phyloP scores from a whole-genome alignment of 371 early-diverging fungal species.

The Apophysomyces sp. region DNA sequence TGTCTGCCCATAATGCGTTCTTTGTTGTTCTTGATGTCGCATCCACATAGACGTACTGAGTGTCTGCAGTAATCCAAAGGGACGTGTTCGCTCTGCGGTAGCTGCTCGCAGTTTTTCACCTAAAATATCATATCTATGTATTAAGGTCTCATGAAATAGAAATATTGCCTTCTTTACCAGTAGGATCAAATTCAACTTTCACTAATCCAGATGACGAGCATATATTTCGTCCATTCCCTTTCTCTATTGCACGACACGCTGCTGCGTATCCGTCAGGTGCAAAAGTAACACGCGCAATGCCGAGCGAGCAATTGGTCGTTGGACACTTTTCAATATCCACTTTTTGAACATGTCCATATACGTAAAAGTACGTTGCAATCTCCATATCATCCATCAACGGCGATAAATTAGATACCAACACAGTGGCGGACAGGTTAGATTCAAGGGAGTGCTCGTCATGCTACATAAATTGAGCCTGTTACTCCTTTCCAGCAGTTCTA shows the following conservation, averaged over 20 bases:
- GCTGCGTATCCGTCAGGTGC: background rate
- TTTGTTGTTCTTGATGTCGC: background rate
- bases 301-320: background rate
- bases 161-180: background rate
- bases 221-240: background rate
- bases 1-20: background rate
- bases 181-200: background rate
- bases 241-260: background rate
- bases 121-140: no score
- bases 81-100: background rate
- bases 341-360: background rate
- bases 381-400: background rate
- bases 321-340: slow-evolving; percentile 1
- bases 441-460: background rate
- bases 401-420: background rate
- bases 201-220: background rate
- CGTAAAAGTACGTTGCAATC: background rate
- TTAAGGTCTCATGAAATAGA: no score
- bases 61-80: background rate
- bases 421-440: background rate
- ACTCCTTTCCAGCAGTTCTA: background rate
- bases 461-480: background rate
- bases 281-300: background rate
- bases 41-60: background rate
- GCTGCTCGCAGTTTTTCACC: background rate